Evolutionary conservation across 352 stramenopile species (phyloP), one percentile per base, ranked within the genome.

Genomic region (Thalassiosira livingstoniorum): DNA sequence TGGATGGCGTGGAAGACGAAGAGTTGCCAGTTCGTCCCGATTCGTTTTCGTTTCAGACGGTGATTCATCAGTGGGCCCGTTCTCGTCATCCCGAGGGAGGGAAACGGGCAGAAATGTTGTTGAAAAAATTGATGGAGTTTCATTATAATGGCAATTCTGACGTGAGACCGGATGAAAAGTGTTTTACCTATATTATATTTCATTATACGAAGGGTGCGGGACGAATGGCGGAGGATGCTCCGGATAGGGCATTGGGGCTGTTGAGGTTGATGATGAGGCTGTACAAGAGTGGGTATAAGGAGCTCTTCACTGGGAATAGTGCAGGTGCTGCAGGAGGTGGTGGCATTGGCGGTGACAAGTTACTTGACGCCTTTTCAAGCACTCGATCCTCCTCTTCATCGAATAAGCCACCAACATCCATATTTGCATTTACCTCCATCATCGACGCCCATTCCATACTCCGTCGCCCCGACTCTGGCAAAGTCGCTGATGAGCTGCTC

Each of bases 21-120:
- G 78, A 87, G 11, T 37, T 88, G 4, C 81, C 75, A 11, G 77
- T 90, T n/a, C 57, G 75, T 27, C 87, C 85, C 4, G 87, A 93
- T 74, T 80, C 76, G 10, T 93, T 91, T 74, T 89, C 87, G 2
- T 92, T 93, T 63, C 91, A 93, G 70, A 84, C 72, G 32, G 75
- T 91, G 0, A 92, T 93, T 75, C 83, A 90, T 61, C 85, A 89
- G 27, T 93, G 88, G 75, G 65, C 83, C n/a, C 70, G 80, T 43
- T 75, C 68, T 27, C 62, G 75, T 21, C 66, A 61, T 23, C 80
- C 68, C n/a, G 87, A 89, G 31, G 75, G 79, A 35, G 89, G 89
- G 18, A 37, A 35, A 63, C 37, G 85, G 39, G 85, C 87, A 23
- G 89, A 92, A 75, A 27, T 35, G 11, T 60, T 93, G 21, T 67